Evolutionary conservation across 495 filamentous ascomycete species (phyloP).

Genomic region (Tuber aestivum): DNA sequence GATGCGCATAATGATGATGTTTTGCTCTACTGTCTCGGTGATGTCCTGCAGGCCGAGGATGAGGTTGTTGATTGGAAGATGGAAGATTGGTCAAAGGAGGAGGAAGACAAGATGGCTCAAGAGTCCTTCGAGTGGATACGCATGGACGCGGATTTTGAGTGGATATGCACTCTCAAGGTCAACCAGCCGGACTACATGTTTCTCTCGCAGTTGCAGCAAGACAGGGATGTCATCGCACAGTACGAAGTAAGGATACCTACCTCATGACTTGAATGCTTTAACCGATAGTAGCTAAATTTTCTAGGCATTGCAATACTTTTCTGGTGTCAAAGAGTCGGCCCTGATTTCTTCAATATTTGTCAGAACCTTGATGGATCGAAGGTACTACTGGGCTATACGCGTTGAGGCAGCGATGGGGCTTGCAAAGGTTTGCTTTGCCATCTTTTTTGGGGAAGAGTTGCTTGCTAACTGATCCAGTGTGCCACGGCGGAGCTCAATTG

Average conservation of each 20-base stretch:
- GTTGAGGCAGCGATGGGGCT: slow-evolving; percentile 70
- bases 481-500: slow-evolving; percentile 63
- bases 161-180: slow-evolving; percentile 75
- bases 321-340: slow-evolving; percentile 42
- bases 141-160: slow-evolving; percentile 97
- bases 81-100: slow-evolving; percentile 77
- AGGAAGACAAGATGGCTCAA: slow-evolving; percentile 82
- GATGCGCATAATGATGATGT: slow-evolving; percentile 73
- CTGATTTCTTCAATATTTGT: slow-evolving; percentile 79
- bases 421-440: slow-evolving; percentile 44
- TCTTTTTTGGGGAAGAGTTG: not conserved
- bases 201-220: slow-evolving; percentile 92
- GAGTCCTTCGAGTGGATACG: slow-evolving; percentile 99
- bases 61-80: slow-evolving; percentile 80
- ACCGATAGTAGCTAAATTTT: slow-evolving; percentile 5
- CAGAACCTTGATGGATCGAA: slow-evolving; percentile 78
- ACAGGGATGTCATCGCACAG: slow-evolving; percentile 92
- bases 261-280: slow-evolving; percentile 5
- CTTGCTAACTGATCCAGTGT: slow-evolving; percentile 46
- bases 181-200: slow-evolving; percentile 94
- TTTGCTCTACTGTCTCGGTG: slow-evolving; percentile 84
- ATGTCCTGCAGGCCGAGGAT: slow-evolving; percentile 75
- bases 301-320: slow-evolving; percentile 40
- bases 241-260: slow-evolving; percentile 58
- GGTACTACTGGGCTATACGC: slow-evolving; percentile 91